A percentile compares a stretch with the other conserved stretches of the same genome.
Evolutionary conservation across 148 eudicot genomes (phyloP).

Genomic region (Mesembryanthemum crystallinum): DNA sequence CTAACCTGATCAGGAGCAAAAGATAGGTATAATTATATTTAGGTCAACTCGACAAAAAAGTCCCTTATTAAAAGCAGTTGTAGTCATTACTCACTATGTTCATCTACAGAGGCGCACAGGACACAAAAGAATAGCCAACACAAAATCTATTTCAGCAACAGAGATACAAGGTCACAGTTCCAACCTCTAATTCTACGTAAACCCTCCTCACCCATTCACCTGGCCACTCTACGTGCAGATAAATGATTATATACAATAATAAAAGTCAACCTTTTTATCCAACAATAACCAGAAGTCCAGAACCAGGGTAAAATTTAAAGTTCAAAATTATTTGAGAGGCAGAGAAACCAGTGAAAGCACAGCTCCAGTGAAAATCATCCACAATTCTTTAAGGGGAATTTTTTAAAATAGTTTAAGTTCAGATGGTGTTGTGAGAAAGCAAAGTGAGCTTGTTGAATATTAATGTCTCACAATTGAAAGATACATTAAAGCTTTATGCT

Average conservation of each 20-base stretch:
- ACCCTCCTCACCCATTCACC: no score
- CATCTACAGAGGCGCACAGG: no score
- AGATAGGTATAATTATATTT: slow-evolving; percentile 9
- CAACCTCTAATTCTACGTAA: no score
- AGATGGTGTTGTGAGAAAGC: neutral
- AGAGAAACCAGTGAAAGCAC: neutral
- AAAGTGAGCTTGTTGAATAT: neutral
- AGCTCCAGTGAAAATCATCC: neutral
- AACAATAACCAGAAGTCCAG: neutral
- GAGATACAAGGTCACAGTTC: no score
- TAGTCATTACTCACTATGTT: neutral
- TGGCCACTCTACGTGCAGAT: no score
- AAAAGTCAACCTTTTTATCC: neutral
- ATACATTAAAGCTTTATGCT: neutral
- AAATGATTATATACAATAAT: no score
- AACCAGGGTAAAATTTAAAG: neutral
- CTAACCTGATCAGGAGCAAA: slow-evolving; percentile 60
- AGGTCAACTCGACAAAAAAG: neutral
- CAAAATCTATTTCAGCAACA: no score
- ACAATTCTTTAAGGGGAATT: neutral
- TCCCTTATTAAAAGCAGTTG: neutral
- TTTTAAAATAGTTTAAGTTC: neutral
- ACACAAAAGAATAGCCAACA: no score
- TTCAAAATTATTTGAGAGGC: neutral
- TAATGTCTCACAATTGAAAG: neutral